A percentile compares a stretch with the other conserved stretches of the same genome.
These are phyloP conservation scores for Brasenia schreberi DNA, from an alignment of 164 flowering plant species.

Conservation along the genomic window DNA sequence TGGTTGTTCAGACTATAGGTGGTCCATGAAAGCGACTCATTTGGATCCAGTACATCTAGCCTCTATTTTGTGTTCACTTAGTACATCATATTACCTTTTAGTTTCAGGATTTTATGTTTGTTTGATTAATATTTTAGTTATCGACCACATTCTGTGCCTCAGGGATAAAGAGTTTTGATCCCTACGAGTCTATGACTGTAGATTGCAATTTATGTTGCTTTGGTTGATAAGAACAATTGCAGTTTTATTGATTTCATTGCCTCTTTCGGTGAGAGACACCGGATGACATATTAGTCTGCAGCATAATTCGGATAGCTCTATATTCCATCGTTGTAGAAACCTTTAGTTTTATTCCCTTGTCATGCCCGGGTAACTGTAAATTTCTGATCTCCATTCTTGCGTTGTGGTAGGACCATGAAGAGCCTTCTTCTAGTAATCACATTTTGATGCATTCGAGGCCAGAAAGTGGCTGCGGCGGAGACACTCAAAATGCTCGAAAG, in stretches of 20 bases:
- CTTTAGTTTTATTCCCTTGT: background rate
- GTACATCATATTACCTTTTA: too few species aligned
- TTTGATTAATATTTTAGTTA: background rate
- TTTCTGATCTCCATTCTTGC: background rate
- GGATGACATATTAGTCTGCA: too few species aligned
- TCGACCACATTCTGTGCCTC: too few species aligned
- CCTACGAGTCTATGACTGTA: too few species aligned
- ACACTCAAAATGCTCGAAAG: conserved; percentile 50
- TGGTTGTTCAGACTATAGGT: too few species aligned
- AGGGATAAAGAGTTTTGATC: too few species aligned
- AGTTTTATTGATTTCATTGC: background rate
- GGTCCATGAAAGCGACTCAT: too few species aligned
- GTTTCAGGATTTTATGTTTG: too few species aligned
- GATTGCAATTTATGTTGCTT: too few species aligned
- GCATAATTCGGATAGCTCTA: too few species aligned
- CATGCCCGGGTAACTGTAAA: background rate
- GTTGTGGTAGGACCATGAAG: conserved; percentile 21
- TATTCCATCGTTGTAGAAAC: background rate
- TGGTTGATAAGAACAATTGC: background rate
- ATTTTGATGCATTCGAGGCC: conserved; percentile 23
- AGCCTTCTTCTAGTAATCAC: conserved; percentile 26
- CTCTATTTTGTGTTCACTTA: too few species aligned
- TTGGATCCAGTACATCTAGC: too few species aligned
- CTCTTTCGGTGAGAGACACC: background rate
- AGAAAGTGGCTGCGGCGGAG: conserved; percentile 23